These are phyloP conservation scores for Lepiota brunneoincarnata DNA, from an alignment of 768 basidiomycete genomes.

Conservation along the genomic window DNA sequence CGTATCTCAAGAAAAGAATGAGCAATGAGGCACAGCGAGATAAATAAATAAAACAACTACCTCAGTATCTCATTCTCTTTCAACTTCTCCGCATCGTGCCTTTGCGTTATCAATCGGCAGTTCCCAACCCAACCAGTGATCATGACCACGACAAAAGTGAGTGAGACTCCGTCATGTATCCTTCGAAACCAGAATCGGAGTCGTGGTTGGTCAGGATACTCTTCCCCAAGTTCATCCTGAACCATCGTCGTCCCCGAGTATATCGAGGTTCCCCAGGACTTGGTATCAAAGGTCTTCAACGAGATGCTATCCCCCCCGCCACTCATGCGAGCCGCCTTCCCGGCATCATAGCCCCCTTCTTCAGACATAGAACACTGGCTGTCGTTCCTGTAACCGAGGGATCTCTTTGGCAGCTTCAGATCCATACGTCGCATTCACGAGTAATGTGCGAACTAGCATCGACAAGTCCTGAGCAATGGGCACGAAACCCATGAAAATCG, in stretches of 20 bases:
- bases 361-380: background rate
- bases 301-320: background rate
- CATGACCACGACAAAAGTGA: slow-evolving; percentile 21
- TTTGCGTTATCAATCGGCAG: slow-evolving; percentile 14
- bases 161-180: slow-evolving; percentile 17
- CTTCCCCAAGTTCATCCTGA: background rate
- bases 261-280: background rate
- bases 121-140: slow-evolving; percentile 25
- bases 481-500: slow-evolving; percentile 24
- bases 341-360: background rate
- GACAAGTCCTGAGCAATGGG: slow-evolving; percentile 9
- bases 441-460: slow-evolving; percentile 7
- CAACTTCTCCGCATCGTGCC: slow-evolving; percentile 15
- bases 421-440: slow-evolving; percentile 27
- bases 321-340: background rate
- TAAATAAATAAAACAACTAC: slow-evolving; percentile 2
- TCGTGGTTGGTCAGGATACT: slow-evolving; percentile 22
- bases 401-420: slow-evolving; percentile 8
- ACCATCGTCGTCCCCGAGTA: slow-evolving; percentile 7
- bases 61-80: slow-evolving; percentile 18
- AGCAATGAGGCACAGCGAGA: background rate
- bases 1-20: slow-evolving; percentile 18
- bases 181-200: slow-evolving; percentile 28
- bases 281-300: background rate
- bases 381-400: slow-evolving; percentile 2